Evolutionary conservation across 345 rosid genomes (phyloP).

Genomic region (Populus tremula): DNA sequence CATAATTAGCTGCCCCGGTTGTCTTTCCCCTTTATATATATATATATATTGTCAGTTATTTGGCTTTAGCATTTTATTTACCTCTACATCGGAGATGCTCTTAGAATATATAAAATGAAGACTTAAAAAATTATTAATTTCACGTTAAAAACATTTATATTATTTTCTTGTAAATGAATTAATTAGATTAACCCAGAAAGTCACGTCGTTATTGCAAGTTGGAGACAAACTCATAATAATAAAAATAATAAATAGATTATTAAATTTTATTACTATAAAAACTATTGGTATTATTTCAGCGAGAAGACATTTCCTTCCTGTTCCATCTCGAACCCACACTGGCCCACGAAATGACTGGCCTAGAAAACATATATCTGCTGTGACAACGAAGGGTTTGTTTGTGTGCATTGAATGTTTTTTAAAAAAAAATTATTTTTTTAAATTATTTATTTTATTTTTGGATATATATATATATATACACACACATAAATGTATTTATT

Average conservation of each 20-base stretch:
- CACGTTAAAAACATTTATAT: not conserved
- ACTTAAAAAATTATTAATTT: not conserved
- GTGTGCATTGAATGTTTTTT: too few species aligned
- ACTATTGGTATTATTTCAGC: not conserved
- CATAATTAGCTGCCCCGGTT: not conserved
- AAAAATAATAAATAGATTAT: not conserved
- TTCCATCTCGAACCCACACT: too few species aligned
- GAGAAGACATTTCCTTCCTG: not conserved
- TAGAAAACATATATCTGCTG: too few species aligned
- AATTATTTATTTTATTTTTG: too few species aligned
- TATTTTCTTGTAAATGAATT: not conserved
- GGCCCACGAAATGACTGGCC: not conserved
- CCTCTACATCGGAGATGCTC: too few species aligned
- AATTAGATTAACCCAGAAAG: not conserved
- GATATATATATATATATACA: too few species aligned
- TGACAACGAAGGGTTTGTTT: too few species aligned
- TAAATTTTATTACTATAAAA: not conserved
- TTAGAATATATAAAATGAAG: too few species aligned
- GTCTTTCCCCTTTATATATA: not conserved
- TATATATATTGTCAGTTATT: too few species aligned
- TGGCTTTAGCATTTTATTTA: too few species aligned
- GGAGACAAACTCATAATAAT: not conserved
- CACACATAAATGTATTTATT: too few species aligned
- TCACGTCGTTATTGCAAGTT: not conserved
- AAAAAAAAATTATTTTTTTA: too few species aligned